Evolutionary conservation across 1,139 yeast genomes (phyloP), one percentile per base, ranked within the genome.

Genomic region (Yamadazyma triangularis): DNA sequence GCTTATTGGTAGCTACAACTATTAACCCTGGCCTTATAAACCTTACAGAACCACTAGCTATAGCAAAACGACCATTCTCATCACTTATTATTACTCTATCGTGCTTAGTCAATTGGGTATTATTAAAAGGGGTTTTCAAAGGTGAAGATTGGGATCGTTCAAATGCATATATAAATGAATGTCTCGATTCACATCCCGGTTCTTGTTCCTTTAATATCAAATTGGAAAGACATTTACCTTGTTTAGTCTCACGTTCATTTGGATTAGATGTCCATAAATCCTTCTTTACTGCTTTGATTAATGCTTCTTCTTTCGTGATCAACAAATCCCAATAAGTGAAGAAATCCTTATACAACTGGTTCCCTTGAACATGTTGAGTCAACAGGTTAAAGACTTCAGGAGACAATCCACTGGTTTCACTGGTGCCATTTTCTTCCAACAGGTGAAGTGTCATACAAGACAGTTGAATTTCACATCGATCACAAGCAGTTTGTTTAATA

Each of bases 11-110:
- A 1, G 70, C 50, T 2, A 83, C 58, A 1, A 54, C 50, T 8
- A 75, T 48, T 7, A 44, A 39, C 13, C 56, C 56, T 0, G 64
- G 53, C 16, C 65, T 53, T 0, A 85, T 58, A 2, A 56, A 47
- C 8, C 63, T 54, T 4, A 88, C 64, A 29, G 54, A 56, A 0
- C 95, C 96, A 34, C 67, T 67, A 2, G 88, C 77, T 18, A 88
- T 50, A 0, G 87, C 84, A 53, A 80, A 79, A 51, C 82, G 88
- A 1, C 95, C 95, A 0, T 56, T 44, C 45, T 85, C 94, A 51
- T 86, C 95, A 47, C 96, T 86, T 1, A 88, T 62, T 14, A 83
- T 67, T 2, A 89, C 72, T 24, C 74, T 56, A 48, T 82, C 91
- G 41, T 64, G 59, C 25, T 61, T 64, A 0, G 61, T 31, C 2